A percentile compares a stretch with the other conserved stretches of the same genome.
Evolutionary conservation across 192 early-diverging fungal species (phyloP).

Genomic region (Entomortierella parvispora): DNA sequence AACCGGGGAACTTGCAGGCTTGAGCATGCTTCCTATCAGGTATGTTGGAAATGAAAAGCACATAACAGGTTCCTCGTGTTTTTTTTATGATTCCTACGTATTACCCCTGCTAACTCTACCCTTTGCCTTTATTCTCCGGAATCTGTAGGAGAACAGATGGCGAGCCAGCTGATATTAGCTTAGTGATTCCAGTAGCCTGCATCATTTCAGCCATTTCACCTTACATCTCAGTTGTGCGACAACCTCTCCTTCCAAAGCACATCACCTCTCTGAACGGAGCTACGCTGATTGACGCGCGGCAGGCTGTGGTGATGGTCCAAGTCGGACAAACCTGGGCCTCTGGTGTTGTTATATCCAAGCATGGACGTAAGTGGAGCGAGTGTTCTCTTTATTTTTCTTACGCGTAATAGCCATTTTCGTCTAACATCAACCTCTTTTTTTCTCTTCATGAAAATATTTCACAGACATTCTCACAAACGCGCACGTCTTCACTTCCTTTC

Average conservation of each 20-base stretch:
- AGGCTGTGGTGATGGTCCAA: slow-evolving; percentile 51
- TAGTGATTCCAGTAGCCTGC: slow-evolving; percentile 47
- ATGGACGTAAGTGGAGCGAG: slow-evolving; percentile 42
- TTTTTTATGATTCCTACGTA: neutral
- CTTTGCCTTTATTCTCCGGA: neutral
- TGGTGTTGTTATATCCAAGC: slow-evolving; percentile 44
- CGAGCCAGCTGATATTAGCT: slow-evolving; percentile 51
- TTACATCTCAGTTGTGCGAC: slow-evolving; percentile 20
- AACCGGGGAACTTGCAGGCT: slow-evolving; percentile 39
- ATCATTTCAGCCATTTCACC: slow-evolving; percentile 45
- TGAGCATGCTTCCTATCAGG: slow-evolving; percentile 53
- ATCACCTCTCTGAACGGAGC: slow-evolving; percentile 31
- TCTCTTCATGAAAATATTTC: neutral
- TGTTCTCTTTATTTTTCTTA: neutral
- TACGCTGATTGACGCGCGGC: slow-evolving; percentile 33
- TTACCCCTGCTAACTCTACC: too few relatives aligned
- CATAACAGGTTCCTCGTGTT: neutral
- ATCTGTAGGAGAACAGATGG: slow-evolving; percentile 48
- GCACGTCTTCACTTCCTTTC: slow-evolving; percentile 49
- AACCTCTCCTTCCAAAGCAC: slow-evolving; percentile 29
- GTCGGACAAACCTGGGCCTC: slow-evolving; percentile 54
- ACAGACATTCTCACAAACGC: slow-evolving; percentile 53
- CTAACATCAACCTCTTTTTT: too few relatives aligned
- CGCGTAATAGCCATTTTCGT: too few relatives aligned
- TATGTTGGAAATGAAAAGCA: neutral